A percentile compares a stretch with the other conserved stretches of the same genome.
These are phyloP conservation scores for Elongisporangium anandrum DNA, from an alignment of 352 stramenopile species.

Conservation along the genomic window DNA sequence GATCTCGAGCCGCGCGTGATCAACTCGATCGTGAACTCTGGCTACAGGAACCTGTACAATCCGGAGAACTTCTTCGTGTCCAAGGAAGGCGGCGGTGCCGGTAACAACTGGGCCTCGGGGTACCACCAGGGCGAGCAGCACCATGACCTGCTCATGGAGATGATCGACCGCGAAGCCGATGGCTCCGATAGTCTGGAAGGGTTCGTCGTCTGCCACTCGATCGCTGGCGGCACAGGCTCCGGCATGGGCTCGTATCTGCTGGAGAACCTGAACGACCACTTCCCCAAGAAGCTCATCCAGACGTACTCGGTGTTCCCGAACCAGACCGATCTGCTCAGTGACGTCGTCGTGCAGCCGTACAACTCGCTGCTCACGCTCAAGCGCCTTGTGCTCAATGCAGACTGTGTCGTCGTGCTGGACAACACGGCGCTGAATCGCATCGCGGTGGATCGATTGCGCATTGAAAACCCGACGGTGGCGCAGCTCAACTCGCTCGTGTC, in stretches of 20 bases:
- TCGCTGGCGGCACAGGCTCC: slow-evolving; percentile 97
- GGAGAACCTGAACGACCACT: slow-evolving; percentile 99
- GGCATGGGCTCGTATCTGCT: slow-evolving; percentile 99
- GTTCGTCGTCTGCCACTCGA: slow-evolving; percentile 99
- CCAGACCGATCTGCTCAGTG: slow-evolving; percentile 89
- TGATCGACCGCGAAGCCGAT: slow-evolving; percentile 99
- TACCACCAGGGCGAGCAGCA: slow-evolving; percentile 92
- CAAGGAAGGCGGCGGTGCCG: slow-evolving; percentile 88
- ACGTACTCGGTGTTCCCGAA: slow-evolving; percentile 99
- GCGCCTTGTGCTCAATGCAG: slow-evolving; percentile 96
- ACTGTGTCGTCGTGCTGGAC: slow-evolving; percentile 99
- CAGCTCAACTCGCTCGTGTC: slow-evolving; percentile 98
- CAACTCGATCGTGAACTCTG: slow-evolving; percentile 89
- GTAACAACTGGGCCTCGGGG: slow-evolving; percentile 93
- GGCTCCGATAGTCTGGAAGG: slow-evolving; percentile 94
- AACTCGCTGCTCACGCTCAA: slow-evolving; percentile 99
- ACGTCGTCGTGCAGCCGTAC: slow-evolving; percentile 99
- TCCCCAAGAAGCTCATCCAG: slow-evolving; percentile 99
- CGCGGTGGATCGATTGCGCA: slow-evolving; percentile 92
- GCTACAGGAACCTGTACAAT: slow-evolving; percentile 98
- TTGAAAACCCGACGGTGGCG: slow-evolving; percentile 96
- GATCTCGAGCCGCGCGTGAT: slow-evolving; percentile 96
- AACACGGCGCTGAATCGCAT: slow-evolving; percentile 99
- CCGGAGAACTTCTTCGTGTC: slow-evolving; percentile 98
- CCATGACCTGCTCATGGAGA: slow-evolving; percentile 98